A percentile compares a stretch with the other conserved stretches of the same genome.
Conservation (phyloP, 1,139 yeast species). For the Tardiomyces depauwii region DNA sequence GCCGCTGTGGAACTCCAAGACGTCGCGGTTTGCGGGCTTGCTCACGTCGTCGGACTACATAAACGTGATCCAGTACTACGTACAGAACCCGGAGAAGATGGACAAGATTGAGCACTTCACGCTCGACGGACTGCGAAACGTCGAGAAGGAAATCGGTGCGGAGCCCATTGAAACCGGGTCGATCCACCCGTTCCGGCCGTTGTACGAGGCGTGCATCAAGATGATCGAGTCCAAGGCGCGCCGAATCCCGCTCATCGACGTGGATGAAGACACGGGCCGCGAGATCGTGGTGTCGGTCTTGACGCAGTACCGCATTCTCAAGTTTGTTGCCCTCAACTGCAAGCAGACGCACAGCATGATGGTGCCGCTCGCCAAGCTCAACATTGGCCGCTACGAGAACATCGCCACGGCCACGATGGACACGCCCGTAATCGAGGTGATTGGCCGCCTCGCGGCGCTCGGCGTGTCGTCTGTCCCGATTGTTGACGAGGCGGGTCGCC, state of each 20-base stretch:
- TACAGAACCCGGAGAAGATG: slow-evolving; percentile 81
- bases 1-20: slow-evolving; percentile 89
- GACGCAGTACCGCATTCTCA: slow-evolving; percentile 91
- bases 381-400: slow-evolving; percentile 47
- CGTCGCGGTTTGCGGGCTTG: slow-evolving; percentile 87
- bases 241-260: slow-evolving; percentile 88
- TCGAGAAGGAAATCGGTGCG: slow-evolving; percentile 82
- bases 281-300: slow-evolving; percentile 92
- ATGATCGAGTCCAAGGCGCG: slow-evolving; percentile 87
- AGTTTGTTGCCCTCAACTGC: slow-evolving; percentile 92
- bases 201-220: slow-evolving; percentile 88
- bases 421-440: slow-evolving; percentile 92
- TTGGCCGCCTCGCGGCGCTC: slow-evolving; percentile 64
- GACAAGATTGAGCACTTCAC: slow-evolving; percentile 83
- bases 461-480: slow-evolving; percentile 91
- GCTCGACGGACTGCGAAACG: slow-evolving; percentile 67
- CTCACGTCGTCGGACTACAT: slow-evolving; percentile 88
- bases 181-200: slow-evolving; percentile 82
- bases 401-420: slow-evolving; percentile 77
- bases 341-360: slow-evolving; percentile 82
- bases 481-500: slow-evolving; percentile 61
- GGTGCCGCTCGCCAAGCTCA: slow-evolving; percentile 60
- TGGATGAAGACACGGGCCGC: slow-evolving; percentile 84
- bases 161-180: slow-evolving; percentile 81
- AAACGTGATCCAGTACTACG: slow-evolving; percentile 90